Conservation (phyloP, 2,329 filamentous ascomycete genomes). For the Pseudomassariella vexata region DNA sequence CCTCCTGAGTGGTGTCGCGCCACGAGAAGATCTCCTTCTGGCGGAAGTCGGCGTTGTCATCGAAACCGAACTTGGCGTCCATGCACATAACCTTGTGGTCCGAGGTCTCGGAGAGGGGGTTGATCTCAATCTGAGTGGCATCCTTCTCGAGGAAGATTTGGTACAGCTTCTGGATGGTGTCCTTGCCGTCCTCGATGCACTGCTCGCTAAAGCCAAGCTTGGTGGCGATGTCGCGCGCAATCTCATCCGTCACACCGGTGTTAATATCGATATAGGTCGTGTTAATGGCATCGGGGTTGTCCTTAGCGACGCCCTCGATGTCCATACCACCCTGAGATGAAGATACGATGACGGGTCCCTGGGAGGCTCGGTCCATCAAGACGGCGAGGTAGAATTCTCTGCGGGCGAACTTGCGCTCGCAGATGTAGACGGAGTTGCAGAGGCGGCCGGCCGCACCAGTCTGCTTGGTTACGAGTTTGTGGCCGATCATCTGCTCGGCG, state of each 20-base stretch:
- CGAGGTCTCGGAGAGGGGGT: conserved; percentile 95
- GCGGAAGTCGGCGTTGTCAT: conserved; percentile 98
- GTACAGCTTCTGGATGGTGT: conserved; percentile 98
- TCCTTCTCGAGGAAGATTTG: conserved; percentile 98
- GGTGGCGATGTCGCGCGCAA: conserved; percentile 81
- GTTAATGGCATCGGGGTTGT: conserved; percentile 91
- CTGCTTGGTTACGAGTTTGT: conserved; percentile 99
- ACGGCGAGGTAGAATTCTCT: conserved; percentile 99
- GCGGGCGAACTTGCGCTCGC: conserved; percentile 98
- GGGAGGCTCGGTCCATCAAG: conserved; percentile 91
- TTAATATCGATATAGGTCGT: conserved; percentile 94
- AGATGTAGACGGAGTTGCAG: conserved; percentile 97
- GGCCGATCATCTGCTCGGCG: conserved; percentile 98
- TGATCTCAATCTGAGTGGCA: conserved; percentile 99
- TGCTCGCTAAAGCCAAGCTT: conserved; percentile 97
- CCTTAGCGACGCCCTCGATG: conserved; percentile 97
- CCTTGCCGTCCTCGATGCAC: conserved; percentile 91
- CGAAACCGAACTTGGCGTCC: conserved; percentile 98
- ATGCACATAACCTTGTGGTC: conserved; percentile 98
- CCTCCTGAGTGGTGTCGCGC: conserved; percentile 94
- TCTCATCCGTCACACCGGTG: conserved; percentile 89
- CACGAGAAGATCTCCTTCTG: conserved; percentile 93
- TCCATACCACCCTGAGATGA: conserved; percentile 99
- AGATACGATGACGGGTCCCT: conserved; percentile 91
- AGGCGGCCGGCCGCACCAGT: conserved; percentile 88